Percentiles rank a stretch among this genome's conserved stretches.
Conservation (phyloP, 2,329 filamentous ascomycete genomes). For the Plenodomus lindquistii region DNA sequence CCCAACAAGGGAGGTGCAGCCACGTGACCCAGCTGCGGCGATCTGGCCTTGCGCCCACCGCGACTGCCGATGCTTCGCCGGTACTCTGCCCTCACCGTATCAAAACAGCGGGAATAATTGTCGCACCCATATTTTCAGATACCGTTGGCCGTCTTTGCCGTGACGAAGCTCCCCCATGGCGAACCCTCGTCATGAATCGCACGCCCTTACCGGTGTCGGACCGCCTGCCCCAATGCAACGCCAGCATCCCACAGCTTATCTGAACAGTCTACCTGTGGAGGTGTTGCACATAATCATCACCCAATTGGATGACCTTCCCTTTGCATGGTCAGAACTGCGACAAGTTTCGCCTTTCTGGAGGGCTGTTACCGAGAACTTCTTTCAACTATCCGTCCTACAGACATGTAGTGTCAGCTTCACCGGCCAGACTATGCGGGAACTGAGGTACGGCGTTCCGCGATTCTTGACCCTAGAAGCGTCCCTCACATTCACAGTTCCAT, state of each 20-base stretch:
- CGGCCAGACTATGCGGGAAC: constrained; percentile 14
- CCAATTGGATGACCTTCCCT: constrained; percentile 20
- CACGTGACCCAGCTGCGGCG: constrained; percentile 1
- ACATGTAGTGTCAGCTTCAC: constrained; percentile 22
- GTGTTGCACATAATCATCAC: constrained; percentile 20
- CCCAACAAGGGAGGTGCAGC: constrained; percentile 12
- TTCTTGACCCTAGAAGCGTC: constrained; percentile 4
- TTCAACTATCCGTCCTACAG: constrained; percentile 16
- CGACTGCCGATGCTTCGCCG: constrained; percentile 18
- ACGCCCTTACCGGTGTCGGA: constrained; percentile 12
- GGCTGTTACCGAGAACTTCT: constrained; percentile 19
- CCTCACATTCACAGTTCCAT: constrained; percentile 8
- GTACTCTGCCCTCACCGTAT: not conserved
- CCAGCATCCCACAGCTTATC: constrained; percentile 5
- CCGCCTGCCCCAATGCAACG: constrained; percentile 6
- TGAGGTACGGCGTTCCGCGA: constrained; percentile 17
- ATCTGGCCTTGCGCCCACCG: constrained; percentile 1
- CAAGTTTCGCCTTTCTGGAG: constrained; percentile 15
- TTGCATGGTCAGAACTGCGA: constrained; percentile 25
- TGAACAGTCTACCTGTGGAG: constrained; percentile 16
- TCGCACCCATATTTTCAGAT: constrained; percentile 5
- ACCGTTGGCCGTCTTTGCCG: constrained; percentile 6
- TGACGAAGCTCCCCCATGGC: constrained; percentile 10
- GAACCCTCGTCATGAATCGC: constrained; percentile 10
- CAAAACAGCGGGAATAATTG: constrained; percentile 12